Conservation (phyloP, 108 stramenopile genomes). For the Fragilariopsis cylindrus region DNA sequence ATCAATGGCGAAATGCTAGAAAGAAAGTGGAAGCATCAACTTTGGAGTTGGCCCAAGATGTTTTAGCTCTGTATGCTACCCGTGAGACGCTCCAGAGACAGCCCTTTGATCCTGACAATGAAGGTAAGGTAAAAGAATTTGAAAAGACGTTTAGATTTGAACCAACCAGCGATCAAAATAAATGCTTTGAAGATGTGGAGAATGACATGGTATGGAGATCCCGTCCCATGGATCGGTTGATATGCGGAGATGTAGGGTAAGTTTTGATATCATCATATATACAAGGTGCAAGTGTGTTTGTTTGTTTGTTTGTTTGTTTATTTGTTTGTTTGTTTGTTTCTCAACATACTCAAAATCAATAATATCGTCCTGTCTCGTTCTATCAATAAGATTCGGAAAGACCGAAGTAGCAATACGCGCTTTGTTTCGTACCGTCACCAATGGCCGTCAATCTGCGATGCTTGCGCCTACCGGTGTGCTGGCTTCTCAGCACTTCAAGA, state of each 20-base stretch:
- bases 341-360: neutral
- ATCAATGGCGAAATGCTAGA: constrained; percentile 78
- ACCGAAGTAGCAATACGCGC: constrained; percentile 95
- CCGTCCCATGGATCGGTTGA: constrained; percentile 94
- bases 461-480: constrained; percentile 93
- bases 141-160: constrained; percentile 73
- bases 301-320: neutral
- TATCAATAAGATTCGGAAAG: constrained; percentile 76
- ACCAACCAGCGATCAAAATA: constrained; percentile 86
- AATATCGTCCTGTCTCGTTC: neutral
- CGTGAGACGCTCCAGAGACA: constrained; percentile 62
- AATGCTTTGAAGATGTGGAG: constrained; percentile 86
- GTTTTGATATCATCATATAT: constrained; percentile 2
- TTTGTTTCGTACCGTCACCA: constrained; percentile 75
- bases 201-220: constrained; percentile 94
- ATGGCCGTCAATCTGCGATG: constrained; percentile 90
- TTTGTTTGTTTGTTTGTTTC: neutral
- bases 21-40: constrained; percentile 73
- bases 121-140: constrained; percentile 67
- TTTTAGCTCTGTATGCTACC: constrained; percentile 63
- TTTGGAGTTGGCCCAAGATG: constrained; percentile 77
- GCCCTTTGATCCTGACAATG: constrained; percentile 69
- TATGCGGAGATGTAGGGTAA: constrained; percentile 95
- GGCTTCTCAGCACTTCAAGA: constrained; percentile 92
- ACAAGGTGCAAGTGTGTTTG: neutral